A percentile compares a stretch with the other conserved stretches of the same genome.
phyloP scores from a whole-genome alignment of 257 asterid species.

The Capsicum rhomboideum region DNA sequence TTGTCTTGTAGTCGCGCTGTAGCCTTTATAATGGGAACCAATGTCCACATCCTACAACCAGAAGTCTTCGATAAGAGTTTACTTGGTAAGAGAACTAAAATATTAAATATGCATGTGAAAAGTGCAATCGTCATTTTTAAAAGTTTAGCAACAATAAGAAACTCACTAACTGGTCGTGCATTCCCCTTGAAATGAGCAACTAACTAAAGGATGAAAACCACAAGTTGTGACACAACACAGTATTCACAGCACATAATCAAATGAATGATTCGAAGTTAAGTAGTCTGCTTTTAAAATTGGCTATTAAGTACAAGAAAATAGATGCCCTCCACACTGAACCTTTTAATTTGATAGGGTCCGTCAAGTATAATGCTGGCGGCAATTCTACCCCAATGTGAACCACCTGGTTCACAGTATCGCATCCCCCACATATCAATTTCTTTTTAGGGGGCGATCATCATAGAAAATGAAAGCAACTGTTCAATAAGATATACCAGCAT shows the following conservation, averaged over 20 bases:
- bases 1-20: constrained; percentile 61
- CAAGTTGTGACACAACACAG: background rate
- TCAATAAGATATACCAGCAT: background rate
- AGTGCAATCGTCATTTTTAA: background rate
- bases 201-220: background rate
- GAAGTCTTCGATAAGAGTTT: background rate
- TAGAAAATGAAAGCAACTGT: background rate
- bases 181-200: background rate
- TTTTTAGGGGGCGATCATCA: background rate
- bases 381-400: background rate
- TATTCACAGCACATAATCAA: background rate
- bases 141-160: background rate
- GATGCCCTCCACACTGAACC: background rate
- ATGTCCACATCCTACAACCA: constrained; percentile 63
- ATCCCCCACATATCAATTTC: background rate
- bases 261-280: background rate
- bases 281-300: background rate
- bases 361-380: background rate
- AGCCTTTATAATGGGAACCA: constrained; percentile 59
- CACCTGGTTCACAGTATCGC: background rate
- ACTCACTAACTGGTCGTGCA: background rate
- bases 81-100: background rate
- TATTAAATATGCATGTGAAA: background rate
- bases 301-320: background rate
- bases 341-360: background rate